These are phyloP conservation scores for Begonia fuchsioides DNA, from an alignment of 306 rosid species.

Conservation along the genomic window DNA sequence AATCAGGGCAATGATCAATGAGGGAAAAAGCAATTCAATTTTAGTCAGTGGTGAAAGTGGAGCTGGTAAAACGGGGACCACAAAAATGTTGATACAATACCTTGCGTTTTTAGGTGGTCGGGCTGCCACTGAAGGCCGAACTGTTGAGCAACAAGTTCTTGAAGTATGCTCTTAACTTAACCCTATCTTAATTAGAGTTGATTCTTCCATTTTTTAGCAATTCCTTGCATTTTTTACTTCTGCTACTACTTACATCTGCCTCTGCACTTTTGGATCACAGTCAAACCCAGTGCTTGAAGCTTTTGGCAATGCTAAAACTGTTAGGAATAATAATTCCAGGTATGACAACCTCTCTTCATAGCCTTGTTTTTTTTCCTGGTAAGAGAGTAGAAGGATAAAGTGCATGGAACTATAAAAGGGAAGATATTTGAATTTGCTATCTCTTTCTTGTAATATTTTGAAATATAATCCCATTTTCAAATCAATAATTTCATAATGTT, in stretches of 20 bases:
- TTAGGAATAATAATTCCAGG: conserved; percentile 98
- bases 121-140: conserved; percentile 88
- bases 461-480: no score
- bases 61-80: conserved; percentile 99
- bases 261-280: conserved; percentile 34
- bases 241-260: no score
- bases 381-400: conserved; percentile 5
- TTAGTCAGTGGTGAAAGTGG: conserved; percentile 99
- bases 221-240: no score
- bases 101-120: conserved; percentile 96
- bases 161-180: conserved; percentile 43
- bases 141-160: conserved; percentile 99
- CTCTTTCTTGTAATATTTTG: no score
- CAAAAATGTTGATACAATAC: conserved; percentile 96
- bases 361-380: neutral
- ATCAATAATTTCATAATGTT: no score
- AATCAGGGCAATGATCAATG: conserved; percentile 83
- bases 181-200: neutral
- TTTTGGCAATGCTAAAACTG: conserved; percentile 99
- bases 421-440: no score
- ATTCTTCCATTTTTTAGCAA: neutral
- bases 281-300: conserved; percentile 99
- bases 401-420: no score
- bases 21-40: conserved; percentile 90
- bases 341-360: conserved; percentile 19